Conservation (phyloP, 1,139 yeast genomes). For the Sugiyamaella pinicola region DNA sequence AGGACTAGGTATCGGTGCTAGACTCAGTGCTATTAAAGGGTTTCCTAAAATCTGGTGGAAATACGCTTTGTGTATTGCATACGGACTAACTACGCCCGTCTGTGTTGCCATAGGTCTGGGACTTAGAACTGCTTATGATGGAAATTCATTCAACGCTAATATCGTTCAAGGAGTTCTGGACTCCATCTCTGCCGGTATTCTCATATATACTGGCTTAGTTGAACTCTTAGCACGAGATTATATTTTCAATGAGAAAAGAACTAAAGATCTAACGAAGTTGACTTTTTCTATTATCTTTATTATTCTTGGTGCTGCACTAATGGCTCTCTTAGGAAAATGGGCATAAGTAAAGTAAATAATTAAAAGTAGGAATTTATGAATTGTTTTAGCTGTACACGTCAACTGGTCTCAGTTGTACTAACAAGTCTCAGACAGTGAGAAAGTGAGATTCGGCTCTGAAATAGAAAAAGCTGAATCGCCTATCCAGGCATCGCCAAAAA, state of each 20-base stretch:
- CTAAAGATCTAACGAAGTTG: constrained; percentile 38
- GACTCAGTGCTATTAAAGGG: constrained; percentile 63
- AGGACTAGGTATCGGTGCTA: constrained; percentile 85
- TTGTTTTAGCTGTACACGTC: no score
- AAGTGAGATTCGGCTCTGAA: no score
- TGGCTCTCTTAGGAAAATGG: constrained; percentile 88
- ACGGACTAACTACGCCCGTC: constrained; percentile 72
- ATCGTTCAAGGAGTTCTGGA: constrained; percentile 79
- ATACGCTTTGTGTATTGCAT: constrained; percentile 60
- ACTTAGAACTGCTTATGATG: constrained; percentile 64
- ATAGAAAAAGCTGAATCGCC: no score
- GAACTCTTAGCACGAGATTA: constrained; percentile 87
- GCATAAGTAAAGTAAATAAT: constrained; percentile 49
- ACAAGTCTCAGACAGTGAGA: no score
- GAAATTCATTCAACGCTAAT: constrained; percentile 54
- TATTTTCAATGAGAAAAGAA: constrained; percentile 49
- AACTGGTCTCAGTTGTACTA: no score
- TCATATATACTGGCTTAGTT: constrained; percentile 78
- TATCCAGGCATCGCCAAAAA: no score
- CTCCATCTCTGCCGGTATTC: constrained; percentile 80
- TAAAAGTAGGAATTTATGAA: no score
- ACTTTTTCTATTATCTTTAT: constrained; percentile 44
- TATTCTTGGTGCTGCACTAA: constrained; percentile 73
- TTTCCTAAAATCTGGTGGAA: constrained; percentile 54
- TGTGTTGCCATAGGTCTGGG: constrained; percentile 85